phyloP scores from a whole-genome alignment of 2,329 filamentous ascomycete genomes.

The Rhinocladiella similis region DNA sequence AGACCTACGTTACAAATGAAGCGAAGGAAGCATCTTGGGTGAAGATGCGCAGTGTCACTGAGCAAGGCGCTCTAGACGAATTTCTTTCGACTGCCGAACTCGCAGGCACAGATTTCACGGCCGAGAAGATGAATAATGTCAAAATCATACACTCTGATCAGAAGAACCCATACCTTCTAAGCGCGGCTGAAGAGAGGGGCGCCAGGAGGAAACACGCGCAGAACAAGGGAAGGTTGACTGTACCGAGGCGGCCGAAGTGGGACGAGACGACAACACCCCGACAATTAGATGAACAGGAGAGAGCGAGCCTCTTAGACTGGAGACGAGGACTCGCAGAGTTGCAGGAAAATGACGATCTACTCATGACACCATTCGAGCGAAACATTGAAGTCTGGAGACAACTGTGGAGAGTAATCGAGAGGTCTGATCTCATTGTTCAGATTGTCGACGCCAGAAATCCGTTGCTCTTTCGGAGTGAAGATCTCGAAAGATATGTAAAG shows the following conservation, averaged over 20 bases:
- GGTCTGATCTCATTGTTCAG: constrained; percentile 92
- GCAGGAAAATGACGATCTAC: constrained; percentile 87
- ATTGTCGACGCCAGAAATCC: constrained; percentile 98
- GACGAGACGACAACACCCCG: constrained; percentile 79
- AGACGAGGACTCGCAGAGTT: constrained; percentile 85
- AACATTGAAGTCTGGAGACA: constrained; percentile 98
- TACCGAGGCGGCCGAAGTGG: constrained; percentile 88
- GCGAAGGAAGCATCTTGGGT: constrained; percentile 93
- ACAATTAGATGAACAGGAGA: constrained; percentile 77
- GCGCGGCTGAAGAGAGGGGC: constrained; percentile 76
- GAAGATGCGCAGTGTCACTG: constrained; percentile 98
- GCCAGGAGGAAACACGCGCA: constrained; percentile 78
- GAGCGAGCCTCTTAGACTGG: constrained; percentile 82
- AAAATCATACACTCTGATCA: constrained; percentile 98
- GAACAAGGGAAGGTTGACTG: constrained; percentile 77
- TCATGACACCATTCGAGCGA: constrained; percentile 97
- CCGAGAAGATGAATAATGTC: constrained; percentile 98
- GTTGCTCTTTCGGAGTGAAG: constrained; percentile 88
- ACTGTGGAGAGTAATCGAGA: constrained; percentile 95
- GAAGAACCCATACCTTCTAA: constrained; percentile 90
- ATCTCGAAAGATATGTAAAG: constrained; percentile 91
- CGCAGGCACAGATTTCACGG: constrained; percentile 97
- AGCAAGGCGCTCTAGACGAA: constrained; percentile 94
- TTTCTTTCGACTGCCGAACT: constrained; percentile 94
- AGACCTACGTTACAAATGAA: constrained; percentile 88